phyloP scores from a whole-genome alignment of 495 filamentous ascomycete species.

The Articulospora tetracladia region DNA sequence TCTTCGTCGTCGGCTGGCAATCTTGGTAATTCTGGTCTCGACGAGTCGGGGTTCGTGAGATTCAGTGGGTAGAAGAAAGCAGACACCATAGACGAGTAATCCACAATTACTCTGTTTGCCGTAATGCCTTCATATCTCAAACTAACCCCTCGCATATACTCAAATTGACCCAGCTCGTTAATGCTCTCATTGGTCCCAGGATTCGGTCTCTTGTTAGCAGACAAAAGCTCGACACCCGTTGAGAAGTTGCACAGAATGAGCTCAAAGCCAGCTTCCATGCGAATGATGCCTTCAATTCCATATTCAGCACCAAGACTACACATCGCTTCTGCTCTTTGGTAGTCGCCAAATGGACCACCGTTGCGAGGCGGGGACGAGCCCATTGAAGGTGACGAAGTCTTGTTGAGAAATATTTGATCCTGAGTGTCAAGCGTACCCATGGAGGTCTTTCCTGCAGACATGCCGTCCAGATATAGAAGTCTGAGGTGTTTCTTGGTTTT shows the following conservation, averaged over 20 bases:
- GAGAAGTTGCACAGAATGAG: conserved; percentile 62
- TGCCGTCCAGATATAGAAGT: conserved; percentile 60
- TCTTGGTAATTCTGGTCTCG: conserved; percentile 39
- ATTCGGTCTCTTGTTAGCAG: conserved; percentile 15
- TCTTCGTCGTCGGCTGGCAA: conserved; percentile 27
- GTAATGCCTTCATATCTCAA: conserved; percentile 59
- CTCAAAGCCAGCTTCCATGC: conserved; percentile 69
- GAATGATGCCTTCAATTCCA: conserved; percentile 56
- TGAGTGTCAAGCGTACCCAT: conserved; percentile 57
- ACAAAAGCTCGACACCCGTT: conserved; percentile 11
- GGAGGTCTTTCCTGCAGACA: conserved; percentile 51
- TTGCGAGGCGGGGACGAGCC: conserved; percentile 8
- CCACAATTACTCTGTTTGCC: conserved; percentile 45
- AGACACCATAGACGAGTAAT: conserved; percentile 59
- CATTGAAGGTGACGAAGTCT: background rate
- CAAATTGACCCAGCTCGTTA: conserved; percentile 17
- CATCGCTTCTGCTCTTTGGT: conserved; percentile 39
- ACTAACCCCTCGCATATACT: conserved; percentile 39
- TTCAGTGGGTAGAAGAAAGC: conserved; percentile 52
- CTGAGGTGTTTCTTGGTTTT: conserved; percentile 40
- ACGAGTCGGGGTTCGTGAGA: conserved; percentile 43
- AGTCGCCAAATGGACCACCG: conserved; percentile 29
- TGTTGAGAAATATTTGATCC: conserved; percentile 1
- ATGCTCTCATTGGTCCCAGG: background rate
- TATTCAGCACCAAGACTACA: conserved; percentile 48